Evolutionary conservation across 2,329 filamentous ascomycete species (phyloP), one percentile per base, ranked within the genome.

Genomic region (Lecanicillium sp.): DNA sequence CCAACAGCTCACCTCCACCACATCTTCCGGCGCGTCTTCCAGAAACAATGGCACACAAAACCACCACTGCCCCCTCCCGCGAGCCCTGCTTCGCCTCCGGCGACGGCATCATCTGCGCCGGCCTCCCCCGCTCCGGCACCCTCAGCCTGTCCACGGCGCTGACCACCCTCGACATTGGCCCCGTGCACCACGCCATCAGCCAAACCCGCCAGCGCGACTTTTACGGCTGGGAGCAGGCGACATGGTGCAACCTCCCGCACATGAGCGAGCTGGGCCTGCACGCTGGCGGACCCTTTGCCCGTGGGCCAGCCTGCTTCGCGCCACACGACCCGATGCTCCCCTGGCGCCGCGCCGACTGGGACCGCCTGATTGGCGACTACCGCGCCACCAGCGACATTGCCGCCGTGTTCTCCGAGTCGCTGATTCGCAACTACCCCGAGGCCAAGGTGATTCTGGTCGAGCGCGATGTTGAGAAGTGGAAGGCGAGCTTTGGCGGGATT

Each of bases 401-500:
- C 0, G 47, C 49, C 3, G 13, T 53, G 4, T 62, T 54, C 38
- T 53, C 47, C 1, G 40, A 49, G 2, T 46, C 54, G 20, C 40
- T 62, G 3, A 54, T 60, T 30, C 36, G 48, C 10, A 39, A 42
- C 0, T 62, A 61, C 8, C 58, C 59, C 0, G 49, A 60, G 0
- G 60, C 59, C 2, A 60, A 59, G 38, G 55, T 62, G 20, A 45
- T 62, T 1, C 44, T 62, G 0, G 53, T 54, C 3, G 43, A 53
- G 5, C 49, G 59, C 3, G 50, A 59, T 28, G 58, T 48, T 19
- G 56, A 59, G 1, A 44, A 39, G 9, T 61, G 59, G 59, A 53
- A 46, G 33, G 40, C 44, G 14, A 61, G 59, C 40, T 44, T 61
- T 3, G 44, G 57, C 2, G 53, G 64, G 11, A 12, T 25, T 10